Conservation (phyloP, 345 rosid species). For the Pseudoturritis turrita region DNA sequence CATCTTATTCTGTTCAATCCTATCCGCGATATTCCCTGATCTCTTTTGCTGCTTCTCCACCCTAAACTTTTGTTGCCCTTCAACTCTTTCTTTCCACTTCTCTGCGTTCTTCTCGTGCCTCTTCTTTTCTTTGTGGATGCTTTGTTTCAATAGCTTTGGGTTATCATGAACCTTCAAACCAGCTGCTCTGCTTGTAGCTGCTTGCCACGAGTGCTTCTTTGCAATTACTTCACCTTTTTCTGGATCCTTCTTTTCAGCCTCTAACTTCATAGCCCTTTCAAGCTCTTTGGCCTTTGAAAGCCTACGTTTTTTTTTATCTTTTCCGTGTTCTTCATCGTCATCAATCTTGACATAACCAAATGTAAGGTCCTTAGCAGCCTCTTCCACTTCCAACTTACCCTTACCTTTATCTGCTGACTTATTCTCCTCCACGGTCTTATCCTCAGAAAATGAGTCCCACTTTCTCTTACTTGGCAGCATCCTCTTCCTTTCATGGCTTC, state of each 20-base stretch:
- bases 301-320: conserved; percentile 54
- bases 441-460: conserved; percentile 45
- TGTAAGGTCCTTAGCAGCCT: conserved; percentile 74
- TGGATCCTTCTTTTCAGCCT: conserved; percentile 71
- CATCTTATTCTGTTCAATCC: conserved; percentile 67
- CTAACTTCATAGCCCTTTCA: conserved; percentile 56
- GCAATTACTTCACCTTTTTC: conserved; percentile 58
- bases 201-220: conserved; percentile 65
- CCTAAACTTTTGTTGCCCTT: conserved; percentile 54
- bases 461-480: conserved; percentile 52
- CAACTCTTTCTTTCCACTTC: conserved; percentile 86
- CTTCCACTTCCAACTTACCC: conserved; percentile 47
- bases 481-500: conserved; percentile 26
- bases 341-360: conserved; percentile 72
- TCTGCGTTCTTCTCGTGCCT: conserved; percentile 63
- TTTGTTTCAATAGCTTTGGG: conserved; percentile 70
- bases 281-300: conserved; percentile 64
- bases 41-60: conserved; percentile 73
- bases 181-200: conserved; percentile 75
- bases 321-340: conserved; percentile 45
- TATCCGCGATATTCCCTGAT: conserved; percentile 61
- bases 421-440: conserved; percentile 22
- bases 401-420: conserved; percentile 41
- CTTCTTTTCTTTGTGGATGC: conserved; percentile 70
- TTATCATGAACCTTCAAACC: conserved; percentile 84